Base-by-base conservation (phyloP, 2,329 filamentous ascomycete genomes). In the Apiospora arundinis region DNA sequence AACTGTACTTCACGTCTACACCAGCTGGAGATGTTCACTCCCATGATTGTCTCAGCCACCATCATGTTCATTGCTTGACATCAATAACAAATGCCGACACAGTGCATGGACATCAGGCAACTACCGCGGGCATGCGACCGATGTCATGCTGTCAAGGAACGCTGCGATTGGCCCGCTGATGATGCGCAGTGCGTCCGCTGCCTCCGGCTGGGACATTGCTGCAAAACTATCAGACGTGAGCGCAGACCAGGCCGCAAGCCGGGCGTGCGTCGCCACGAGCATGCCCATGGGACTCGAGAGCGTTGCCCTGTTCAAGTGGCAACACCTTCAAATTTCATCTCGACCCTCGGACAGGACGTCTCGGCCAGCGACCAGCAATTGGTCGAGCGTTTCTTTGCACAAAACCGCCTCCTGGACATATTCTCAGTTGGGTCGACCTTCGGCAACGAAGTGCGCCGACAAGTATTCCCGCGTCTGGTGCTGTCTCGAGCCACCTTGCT, bases 141-240 rank as follows among this genome's bases (percentile, higher is more conserved):
- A 16, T 79, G 77, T 66, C 74, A 79, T 60, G 52, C 73, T 56
- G 44, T 76, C 63, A 79, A 79, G 52, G 76, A 78, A 66, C 72
- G 77, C 4, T 79, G 77, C 46, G 65, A 74, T 40, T 74, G 77
- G 73, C 42, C 28, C 6, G 45, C 72, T 23, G 68, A 66, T 40
- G 56, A 45, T 11, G 44, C 37, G 8, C 49, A 69, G 8, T 79
- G 77, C 37, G 71, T 75, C 16, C 74, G 77, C 11, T 79, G 77
- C 66, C 18, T 49, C 12, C 74, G 77, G 16, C 68, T 78, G 12
- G 70, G 70, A 14, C 74, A 73, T 25, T 65, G 49, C 40, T 78
- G 77, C 70, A 49, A 70, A 21, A 73, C 32, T 7, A 16, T 11
- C 28, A 21, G 52, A 60, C 52, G 32, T 4, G 52, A 60, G 28